Percentiles rank a stretch among this genome's conserved stretches.
Evolutionary conservation across 164 flowering plant species (phyloP).

Genomic region (Piper betle): DNA sequence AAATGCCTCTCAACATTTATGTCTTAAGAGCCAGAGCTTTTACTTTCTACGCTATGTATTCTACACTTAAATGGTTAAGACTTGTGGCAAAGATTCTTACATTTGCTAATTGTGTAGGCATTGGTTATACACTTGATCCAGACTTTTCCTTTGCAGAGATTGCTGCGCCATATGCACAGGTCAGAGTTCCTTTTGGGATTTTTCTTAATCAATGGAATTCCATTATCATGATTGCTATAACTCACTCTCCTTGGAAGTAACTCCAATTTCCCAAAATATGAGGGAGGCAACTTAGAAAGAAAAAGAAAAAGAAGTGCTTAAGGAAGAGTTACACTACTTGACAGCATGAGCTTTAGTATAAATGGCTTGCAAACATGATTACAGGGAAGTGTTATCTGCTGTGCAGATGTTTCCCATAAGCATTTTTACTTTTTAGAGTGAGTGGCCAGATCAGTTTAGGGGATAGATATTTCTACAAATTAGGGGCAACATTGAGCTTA

Average conservation of each 20-base stretch:
- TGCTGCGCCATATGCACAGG: slow-evolving; percentile 98
- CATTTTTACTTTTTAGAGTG: too few relatives aligned
- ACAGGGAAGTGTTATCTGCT: background rate
- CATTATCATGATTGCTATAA: background rate
- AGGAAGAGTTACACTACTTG: background rate
- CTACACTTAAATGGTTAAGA: too few relatives aligned
- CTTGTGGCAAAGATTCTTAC: slow-evolving; percentile 2
- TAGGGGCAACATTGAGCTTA: too few relatives aligned
- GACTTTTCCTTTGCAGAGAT: slow-evolving; percentile 79
- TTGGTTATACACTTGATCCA: slow-evolving; percentile 71
- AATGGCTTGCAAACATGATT: slow-evolving; percentile 1
- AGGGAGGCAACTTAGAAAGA: too few relatives aligned
- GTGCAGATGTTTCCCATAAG: too few relatives aligned
- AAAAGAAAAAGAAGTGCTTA: too few relatives aligned
- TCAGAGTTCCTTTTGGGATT: background rate
- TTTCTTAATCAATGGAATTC: background rate
- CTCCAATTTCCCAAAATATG: background rate
- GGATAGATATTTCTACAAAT: too few relatives aligned
- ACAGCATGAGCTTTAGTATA: background rate
- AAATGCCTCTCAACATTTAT: background rate
- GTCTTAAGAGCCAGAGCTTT: background rate
- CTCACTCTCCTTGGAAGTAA: background rate
- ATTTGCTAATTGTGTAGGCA: slow-evolving; percentile 38
- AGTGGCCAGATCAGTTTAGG: too few relatives aligned
- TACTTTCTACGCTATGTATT: background rate